phyloP scores from a whole-genome alignment of 1,284 basidiomycete genomes.

The Irpex rosettiformis region DNA sequence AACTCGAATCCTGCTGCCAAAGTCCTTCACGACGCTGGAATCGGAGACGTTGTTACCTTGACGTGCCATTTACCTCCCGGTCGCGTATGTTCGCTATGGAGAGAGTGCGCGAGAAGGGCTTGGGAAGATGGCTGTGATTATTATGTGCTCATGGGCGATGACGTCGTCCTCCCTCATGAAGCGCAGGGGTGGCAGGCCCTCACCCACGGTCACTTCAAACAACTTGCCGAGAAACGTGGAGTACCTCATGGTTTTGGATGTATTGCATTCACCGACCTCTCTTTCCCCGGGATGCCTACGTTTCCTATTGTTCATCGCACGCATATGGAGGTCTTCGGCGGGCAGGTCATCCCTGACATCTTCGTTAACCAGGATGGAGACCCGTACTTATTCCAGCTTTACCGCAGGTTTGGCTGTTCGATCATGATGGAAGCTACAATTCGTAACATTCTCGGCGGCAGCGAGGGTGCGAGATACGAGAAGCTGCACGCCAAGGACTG shows the following conservation, averaged over 20 bases:
- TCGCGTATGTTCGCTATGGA: constrained; percentile 52
- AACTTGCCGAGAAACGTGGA: constrained; percentile 27
- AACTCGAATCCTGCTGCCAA: constrained; percentile 36
- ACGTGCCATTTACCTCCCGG: constrained; percentile 39
- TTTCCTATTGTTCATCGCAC: constrained; percentile 53
- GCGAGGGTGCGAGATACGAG: constrained; percentile 40
- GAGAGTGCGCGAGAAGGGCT: constrained; percentile 43
- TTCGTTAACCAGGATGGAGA: constrained; percentile 62
- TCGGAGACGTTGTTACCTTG: constrained; percentile 35
- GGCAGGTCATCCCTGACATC: constrained; percentile 44
- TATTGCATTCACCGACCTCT: constrained; percentile 51
- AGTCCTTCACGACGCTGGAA: constrained; percentile 33
- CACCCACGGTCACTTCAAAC: constrained; percentile 35
- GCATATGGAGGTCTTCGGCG: constrained; percentile 54
- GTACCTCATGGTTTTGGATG: constrained; percentile 50
- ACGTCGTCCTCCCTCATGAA: constrained; percentile 42
- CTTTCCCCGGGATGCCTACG: constrained; percentile 59
- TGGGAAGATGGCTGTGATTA: constrained; percentile 49
- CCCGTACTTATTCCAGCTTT: constrained; percentile 56
- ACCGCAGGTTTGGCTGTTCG: constrained; percentile 52
- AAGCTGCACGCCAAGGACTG: constrained; percentile 43
- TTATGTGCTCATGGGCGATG: constrained; percentile 54
- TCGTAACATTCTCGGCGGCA: constrained; percentile 45
- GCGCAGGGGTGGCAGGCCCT: constrained; percentile 47
- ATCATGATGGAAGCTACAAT: constrained; percentile 41